phyloP scores from a whole-genome alignment of 129 eudicot genomes.

The Chrysanthemum makinoi region DNA sequence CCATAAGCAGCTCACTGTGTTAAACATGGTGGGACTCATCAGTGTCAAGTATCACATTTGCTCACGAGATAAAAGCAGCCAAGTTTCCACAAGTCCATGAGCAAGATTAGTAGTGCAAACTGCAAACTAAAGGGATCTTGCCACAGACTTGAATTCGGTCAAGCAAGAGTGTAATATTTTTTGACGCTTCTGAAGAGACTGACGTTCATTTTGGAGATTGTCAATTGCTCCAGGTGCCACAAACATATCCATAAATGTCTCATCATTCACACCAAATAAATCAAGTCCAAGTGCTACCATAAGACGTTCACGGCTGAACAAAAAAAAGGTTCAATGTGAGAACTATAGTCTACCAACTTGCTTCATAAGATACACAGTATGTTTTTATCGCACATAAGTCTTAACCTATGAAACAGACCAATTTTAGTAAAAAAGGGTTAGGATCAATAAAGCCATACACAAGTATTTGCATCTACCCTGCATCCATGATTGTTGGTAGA shows the following conservation, averaged over 20 bases:
- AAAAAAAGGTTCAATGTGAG: neutral
- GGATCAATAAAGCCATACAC: too few relatives aligned
- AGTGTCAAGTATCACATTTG: neutral
- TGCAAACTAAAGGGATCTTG: slow-evolving; percentile 54
- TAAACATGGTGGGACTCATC: neutral
- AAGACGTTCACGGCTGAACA: slow-evolving; percentile 71
- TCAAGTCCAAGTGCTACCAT: slow-evolving; percentile 79
- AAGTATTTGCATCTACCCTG: neutral
- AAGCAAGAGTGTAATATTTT: slow-evolving; percentile 82
- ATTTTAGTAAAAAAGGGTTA: slow-evolving; percentile 1
- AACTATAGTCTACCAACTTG: neutral
- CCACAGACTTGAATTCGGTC: slow-evolving; percentile 81
- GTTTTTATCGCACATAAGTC: neutral
- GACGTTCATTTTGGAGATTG: slow-evolving; percentile 58
- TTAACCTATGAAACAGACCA: neutral
- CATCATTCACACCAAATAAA: slow-evolving; percentile 85
- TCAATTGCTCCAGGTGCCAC: slow-evolving; percentile 93
- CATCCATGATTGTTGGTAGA: neutral
- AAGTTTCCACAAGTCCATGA: neutral
- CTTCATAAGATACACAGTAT: neutral
- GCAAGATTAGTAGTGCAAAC: neutral
- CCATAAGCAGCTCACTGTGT: neutral
- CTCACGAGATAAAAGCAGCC: slow-evolving; percentile 15
- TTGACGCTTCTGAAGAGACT: slow-evolving; percentile 80
- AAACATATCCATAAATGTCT: slow-evolving; percentile 96